Conservation (phyloP, 1,284 basidiomycete genomes). For the Sporisorium reilianum region DNA sequence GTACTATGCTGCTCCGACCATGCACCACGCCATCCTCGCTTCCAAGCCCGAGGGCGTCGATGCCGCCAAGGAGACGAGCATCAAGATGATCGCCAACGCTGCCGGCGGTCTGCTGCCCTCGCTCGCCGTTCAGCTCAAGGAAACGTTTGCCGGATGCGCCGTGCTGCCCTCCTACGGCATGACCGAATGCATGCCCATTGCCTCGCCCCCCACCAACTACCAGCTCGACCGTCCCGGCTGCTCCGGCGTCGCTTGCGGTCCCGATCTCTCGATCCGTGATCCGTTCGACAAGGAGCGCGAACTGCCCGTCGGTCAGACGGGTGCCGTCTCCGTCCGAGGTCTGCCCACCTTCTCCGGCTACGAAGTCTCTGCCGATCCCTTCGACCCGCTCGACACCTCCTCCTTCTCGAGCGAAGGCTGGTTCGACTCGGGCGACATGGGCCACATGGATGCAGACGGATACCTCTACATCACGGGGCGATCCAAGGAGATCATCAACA, state of each 20-base stretch:
- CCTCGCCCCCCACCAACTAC: slow-evolving; percentile 68
- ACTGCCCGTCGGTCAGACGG: slow-evolving; percentile 65
- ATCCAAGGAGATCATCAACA: slow-evolving; percentile 70
- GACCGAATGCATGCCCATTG: slow-evolving; percentile 70
- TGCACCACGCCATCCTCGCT: slow-evolving; percentile 69
- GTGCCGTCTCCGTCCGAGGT: slow-evolving; percentile 66
- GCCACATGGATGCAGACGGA: slow-evolving; percentile 69
- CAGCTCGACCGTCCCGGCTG: slow-evolving; percentile 68
- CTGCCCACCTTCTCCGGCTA: slow-evolving; percentile 68
- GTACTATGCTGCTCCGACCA: slow-evolving; percentile 69
- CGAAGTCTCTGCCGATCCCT: slow-evolving; percentile 59
- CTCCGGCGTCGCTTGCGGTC: slow-evolving; percentile 68
- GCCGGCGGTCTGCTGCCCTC: slow-evolving; percentile 69
- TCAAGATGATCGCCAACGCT: slow-evolving; percentile 69
- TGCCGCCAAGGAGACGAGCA: slow-evolving; percentile 58
- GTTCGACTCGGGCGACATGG: slow-evolving; percentile 70
- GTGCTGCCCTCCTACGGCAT: slow-evolving; percentile 69
- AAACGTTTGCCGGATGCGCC: slow-evolving; percentile 63
- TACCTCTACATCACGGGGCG: slow-evolving; percentile 69
- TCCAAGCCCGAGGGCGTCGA: slow-evolving; percentile 64
- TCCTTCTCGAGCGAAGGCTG: slow-evolving; percentile 67
- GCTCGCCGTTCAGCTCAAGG: slow-evolving; percentile 67
- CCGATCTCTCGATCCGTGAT: slow-evolving; percentile 67
- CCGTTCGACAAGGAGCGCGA: slow-evolving; percentile 66
- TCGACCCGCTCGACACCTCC: slow-evolving; percentile 65